Base-by-base conservation (phyloP, 2,329 filamentous ascomycete genomes). In the Phaeosphaeriaceae sp. region DNA sequence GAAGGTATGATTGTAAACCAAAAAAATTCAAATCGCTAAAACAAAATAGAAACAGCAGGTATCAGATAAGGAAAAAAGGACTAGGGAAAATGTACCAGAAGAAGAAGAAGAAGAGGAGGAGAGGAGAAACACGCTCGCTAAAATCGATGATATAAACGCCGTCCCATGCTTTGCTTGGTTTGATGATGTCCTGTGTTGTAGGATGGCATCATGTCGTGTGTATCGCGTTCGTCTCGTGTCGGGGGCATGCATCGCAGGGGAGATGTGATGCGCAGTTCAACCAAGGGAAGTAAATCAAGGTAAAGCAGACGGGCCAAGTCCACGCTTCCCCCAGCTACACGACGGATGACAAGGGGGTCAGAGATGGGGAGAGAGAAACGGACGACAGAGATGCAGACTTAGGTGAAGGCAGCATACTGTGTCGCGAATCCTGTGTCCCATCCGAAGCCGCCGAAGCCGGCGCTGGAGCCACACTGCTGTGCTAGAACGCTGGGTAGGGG, bases 401-500 rank as follows among this genome's bases (percentile, higher is more conserved):
- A 97, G 81, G 96, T 96, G 60, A 88, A 92, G 56, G 90, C 87
- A 56, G 83, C 83, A 70, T 85, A 87, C 60, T 83, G 81, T 65
- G 83, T 76, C 62, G 90, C 83, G 73, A 92, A 95, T 74, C 93
- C 90, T 69, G 89, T 88, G 72, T 88, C 90, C 90, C 91, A 96
- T 63, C 89, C 90, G 72, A 95, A 95, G 58, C 86, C 66, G 62
- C 84, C 83, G 78, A 89, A 92, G 52, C 86, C 87, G 50, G 68
- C 70, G 69, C 87, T 87, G 50, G 92, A 85, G 64, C 91, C 90
- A 76, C 93, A 97, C 65, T 85, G 81, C 72, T 90, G 90, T 64
- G 89, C 84, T 54, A 96, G 80, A 84, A 92, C 89, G 77, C 90
- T 96, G 35, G 92, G 92, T 45, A 97, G 81, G 40, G 92, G 89